Conservation (phyloP, 768 basidiomycete species). For the Filobasidium floriforme region DNA sequence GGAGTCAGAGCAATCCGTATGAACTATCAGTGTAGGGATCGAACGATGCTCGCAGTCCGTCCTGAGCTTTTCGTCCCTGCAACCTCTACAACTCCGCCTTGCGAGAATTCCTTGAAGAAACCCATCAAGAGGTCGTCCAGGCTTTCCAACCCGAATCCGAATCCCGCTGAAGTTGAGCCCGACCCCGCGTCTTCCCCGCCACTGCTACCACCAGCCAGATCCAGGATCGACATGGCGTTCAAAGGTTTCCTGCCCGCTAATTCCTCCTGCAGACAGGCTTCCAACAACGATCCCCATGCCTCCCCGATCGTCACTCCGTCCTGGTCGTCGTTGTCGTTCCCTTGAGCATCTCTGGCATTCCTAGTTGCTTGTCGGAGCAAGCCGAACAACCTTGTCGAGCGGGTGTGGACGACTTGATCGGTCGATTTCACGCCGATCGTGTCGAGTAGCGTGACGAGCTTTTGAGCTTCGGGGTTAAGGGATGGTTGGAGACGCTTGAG, state of each 20-base stretch:
- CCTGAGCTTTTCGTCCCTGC: not conserved
- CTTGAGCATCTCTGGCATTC: no score
- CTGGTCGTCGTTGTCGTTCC: no score
- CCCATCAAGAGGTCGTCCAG: constrained; percentile 23
- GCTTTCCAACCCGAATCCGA: constrained; percentile 27
- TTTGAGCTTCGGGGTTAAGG: not conserved
- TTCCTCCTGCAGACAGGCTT: not conserved
- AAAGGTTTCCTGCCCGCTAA: not conserved
- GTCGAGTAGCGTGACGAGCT: not conserved
- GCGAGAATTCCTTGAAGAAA: constrained; percentile 22
- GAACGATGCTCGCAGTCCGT: not conserved
- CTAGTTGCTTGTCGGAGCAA: no score
- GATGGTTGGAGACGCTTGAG: not conserved
- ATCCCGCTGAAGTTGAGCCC: constrained; percentile 7
- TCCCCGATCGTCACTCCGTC: not conserved
- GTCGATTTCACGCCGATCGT: constrained; percentile 30
- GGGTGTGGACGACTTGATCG: constrained; percentile 34
- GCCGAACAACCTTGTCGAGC: constrained; percentile 6
- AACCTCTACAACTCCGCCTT: not conserved
- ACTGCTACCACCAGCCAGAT: no score
- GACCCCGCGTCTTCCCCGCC: no score
- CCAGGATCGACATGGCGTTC: no score
- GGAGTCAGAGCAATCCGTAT: no score
- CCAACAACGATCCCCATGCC: not conserved
- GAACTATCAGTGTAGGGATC: no score